These are phyloP conservation scores for Psilocybe cubensis DNA, from an alignment of 768 basidiomycete genomes.

Conservation along the genomic window DNA sequence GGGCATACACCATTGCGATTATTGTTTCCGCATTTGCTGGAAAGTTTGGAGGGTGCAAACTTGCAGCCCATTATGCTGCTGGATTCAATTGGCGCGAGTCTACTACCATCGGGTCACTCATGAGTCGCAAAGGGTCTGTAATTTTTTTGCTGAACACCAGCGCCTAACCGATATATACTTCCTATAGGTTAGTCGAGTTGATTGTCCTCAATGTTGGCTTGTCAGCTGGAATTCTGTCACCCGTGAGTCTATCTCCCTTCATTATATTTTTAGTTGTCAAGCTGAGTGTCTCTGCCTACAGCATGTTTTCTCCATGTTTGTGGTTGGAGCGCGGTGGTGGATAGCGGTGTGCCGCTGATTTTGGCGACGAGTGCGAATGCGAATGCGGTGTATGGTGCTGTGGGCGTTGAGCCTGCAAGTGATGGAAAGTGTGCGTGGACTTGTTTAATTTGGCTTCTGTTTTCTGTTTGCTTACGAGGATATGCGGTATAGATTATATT, in stretches of 20 bases:
- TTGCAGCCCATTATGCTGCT: slow-evolving; percentile 66
- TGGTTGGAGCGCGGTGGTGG: slow-evolving; percentile 88
- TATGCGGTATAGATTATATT: background rate
- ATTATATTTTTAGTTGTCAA: background rate
- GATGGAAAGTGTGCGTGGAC: too few relatives aligned
- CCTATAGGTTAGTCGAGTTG: slow-evolving; percentile 79
- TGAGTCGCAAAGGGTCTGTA: slow-evolving; percentile 93
- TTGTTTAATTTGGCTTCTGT: too few relatives aligned
- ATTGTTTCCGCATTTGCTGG: slow-evolving; percentile 77
- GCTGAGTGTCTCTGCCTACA: slow-evolving; percentile 10
- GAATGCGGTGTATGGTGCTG: too few relatives aligned
- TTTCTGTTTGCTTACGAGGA: too few relatives aligned
- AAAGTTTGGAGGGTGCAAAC: slow-evolving; percentile 86
- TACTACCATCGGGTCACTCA: slow-evolving; percentile 84
- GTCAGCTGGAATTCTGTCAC: slow-evolving; percentile 74
- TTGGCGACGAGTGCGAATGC: too few relatives aligned
- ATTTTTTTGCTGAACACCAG: background rate
- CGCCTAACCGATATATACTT: background rate
- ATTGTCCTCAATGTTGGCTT: slow-evolving; percentile 97
- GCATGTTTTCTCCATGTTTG: slow-evolving; percentile 94
- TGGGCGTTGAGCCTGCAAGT: too few relatives aligned
- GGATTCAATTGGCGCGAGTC: slow-evolving; percentile 84
- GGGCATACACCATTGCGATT: slow-evolving; percentile 88
- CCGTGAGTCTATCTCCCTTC: slow-evolving; percentile 29
- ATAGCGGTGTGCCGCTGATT: too few relatives aligned